phyloP scores from a whole-genome alignment of 2,329 filamentous ascomycete genomes.

The Davidsoniella eucalypti region DNA sequence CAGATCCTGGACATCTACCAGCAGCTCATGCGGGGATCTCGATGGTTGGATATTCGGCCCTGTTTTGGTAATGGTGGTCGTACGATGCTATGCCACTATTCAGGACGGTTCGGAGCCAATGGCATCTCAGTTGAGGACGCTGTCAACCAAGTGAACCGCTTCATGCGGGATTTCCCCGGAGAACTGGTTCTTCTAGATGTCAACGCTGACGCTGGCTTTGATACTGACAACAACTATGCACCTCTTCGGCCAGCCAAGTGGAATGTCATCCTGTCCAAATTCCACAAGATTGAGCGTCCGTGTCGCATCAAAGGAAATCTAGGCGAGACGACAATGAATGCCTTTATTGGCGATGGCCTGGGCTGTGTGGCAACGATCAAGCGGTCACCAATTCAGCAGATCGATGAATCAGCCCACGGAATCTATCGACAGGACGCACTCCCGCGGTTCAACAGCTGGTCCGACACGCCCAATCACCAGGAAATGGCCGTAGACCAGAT shows the following conservation, averaged over 20 bases:
- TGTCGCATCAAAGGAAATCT: background rate
- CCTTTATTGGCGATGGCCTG: constrained; percentile 12
- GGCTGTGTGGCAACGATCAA: constrained; percentile 17
- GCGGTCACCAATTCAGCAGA: constrained; percentile 4
- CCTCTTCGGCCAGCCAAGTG: constrained; percentile 16
- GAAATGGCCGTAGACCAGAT: constrained; percentile 7
- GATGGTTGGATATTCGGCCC: constrained; percentile 28
- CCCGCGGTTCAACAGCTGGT: constrained; percentile 2
- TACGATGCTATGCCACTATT: constrained; percentile 8
- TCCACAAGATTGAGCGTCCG: constrained; percentile 21
- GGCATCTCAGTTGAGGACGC: constrained; percentile 21
- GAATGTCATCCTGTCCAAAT: constrained; percentile 22
- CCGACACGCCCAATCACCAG: constrained; percentile 3
- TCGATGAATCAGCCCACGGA: background rate
- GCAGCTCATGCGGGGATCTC: constrained; percentile 26
- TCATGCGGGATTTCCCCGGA: constrained; percentile 24
- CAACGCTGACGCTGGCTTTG: constrained; percentile 18
- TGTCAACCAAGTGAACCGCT: constrained; percentile 25
- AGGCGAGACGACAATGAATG: constrained; percentile 21
- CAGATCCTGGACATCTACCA: constrained; percentile 26
- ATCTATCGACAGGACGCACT: constrained; percentile 1
- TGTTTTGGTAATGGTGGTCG: constrained; percentile 5
- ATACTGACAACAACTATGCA: constrained; percentile 18
- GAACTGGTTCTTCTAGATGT: constrained; percentile 29
- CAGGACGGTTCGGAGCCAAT: constrained; percentile 2